These are phyloP conservation scores for Lobosporangium transversale DNA, from an alignment of 192 early-diverging fungal genomes.

Conservation along the genomic window DNA sequence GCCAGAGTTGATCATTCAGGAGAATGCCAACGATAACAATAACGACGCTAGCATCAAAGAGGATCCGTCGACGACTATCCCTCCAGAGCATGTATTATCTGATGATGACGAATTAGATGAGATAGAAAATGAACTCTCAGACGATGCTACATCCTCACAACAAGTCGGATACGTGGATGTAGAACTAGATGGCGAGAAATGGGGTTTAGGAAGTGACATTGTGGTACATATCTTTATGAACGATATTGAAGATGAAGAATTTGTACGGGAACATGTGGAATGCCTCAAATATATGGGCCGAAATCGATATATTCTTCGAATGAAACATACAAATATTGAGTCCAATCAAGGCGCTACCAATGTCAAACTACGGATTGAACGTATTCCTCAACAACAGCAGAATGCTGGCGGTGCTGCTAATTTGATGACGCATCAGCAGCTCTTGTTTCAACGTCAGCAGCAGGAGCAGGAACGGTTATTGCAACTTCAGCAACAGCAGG, in stretches of 20 bases:
- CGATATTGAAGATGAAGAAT: constrained; percentile 52
- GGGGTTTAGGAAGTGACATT: constrained; percentile 49
- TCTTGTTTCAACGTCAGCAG: constrained; percentile 30
- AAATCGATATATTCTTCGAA: constrained; percentile 41
- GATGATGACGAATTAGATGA: constrained; percentile 44
- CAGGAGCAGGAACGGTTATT: constrained; percentile 8
- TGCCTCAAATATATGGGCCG: constrained; percentile 53
- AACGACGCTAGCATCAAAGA: no score
- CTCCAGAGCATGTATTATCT: constrained; percentile 35
- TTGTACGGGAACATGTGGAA: constrained; percentile 50
- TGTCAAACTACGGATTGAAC: constrained; percentile 45
- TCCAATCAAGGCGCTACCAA: constrained; percentile 33
- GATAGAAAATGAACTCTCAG: constrained; percentile 8
- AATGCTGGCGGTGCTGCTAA: constrained; percentile 16
- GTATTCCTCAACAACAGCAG: constrained; percentile 30
- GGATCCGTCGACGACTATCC: no score
- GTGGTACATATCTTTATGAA: constrained; percentile 52
- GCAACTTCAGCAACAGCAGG: neutral
- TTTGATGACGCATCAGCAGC: constrained; percentile 30
- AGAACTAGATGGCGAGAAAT: constrained; percentile 51
- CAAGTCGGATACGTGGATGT: constrained; percentile 47
- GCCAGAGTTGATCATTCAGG: constrained; percentile 15
- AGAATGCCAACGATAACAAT: constrained; percentile 4
- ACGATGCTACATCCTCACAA: neutral
- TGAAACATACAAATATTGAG: constrained; percentile 47